Base-by-base conservation (phyloP, 2,329 filamentous ascomycete species). In the Nannizzia gypsea region DNA sequence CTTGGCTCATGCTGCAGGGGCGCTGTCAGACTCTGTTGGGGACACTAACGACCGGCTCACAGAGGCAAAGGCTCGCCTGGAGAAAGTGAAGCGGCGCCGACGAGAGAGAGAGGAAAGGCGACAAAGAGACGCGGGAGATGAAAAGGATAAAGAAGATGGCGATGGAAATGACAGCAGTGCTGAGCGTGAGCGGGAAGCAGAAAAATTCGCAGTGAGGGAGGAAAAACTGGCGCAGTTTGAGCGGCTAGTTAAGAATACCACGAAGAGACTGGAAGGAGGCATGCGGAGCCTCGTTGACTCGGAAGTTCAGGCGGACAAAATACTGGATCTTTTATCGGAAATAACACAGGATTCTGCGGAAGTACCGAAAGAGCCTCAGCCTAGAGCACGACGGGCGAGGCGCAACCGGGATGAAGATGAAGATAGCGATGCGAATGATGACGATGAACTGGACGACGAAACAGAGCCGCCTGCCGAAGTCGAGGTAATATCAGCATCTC, bases 281-380 rank as follows among this genome's bases (percentile, higher is more conserved):
- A 78, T 86, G 67, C 77, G 84, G 15, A 73, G 76, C 11, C 70
- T 83, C 56, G 80, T 87, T 61, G 85, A 88, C 70, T 75, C 76
- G 6, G 74, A 79, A 60, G 72, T 77, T 6, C 77, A 74, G 61
- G 68, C 81, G 13, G 69, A 76, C 59, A 67, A 70, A 3, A 67
- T 82, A 50, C 72, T 73, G 31, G 72, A 75, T 11, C 71, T 74
- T 1, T 62, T 85, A 3, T 65, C 68, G 2, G 72, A 73, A 61
- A 66, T 83, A 64, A 11, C 15, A 20, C 17, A 24, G 2, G 24
- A 56, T 28, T 72, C 66, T 61, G 22, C 20, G 54, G n/a, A 26
- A 13, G 22, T 5, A 20, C 54, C 38, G 34, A 26, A 2, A 22
- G 8, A 42, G 69, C 54, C 62, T 77, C 66, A 8, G 68, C 62